Base-by-base conservation (phyloP, 257 asterid genomes). In the Fraxinus americana region DNA sequence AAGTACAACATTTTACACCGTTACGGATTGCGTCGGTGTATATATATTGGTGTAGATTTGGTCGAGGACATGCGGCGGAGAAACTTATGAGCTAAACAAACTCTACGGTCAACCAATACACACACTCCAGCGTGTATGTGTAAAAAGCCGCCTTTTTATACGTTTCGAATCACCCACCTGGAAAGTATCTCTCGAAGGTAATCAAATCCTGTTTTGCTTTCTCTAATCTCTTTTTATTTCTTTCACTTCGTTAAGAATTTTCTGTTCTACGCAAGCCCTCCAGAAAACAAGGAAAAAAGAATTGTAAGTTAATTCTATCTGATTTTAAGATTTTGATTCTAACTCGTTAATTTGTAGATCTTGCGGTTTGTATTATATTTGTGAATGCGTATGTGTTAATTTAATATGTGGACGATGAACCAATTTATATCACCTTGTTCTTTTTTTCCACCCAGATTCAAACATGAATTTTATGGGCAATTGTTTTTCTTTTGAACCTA, bases 11-110 rank as follows among this genome's bases (percentile, higher is more conserved):
- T 43, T 11, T 43, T 11, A 43, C 50, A 11, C 13, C 3, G 48
- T 10, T 13, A 41, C 3, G 3, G 36, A n/a, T 6, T 63, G 34
- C 4, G 69, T 63, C 69, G 9, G 17, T 27, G 17, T 27, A 12
- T 63, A 63, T 61, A 11, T 63, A 12, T 23, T 12, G 69, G 69
- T 29, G 67, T 71, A 66, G 86, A 81, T 81, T 83, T 73, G 38
- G 43, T 78, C 79, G 75, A 83, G 61, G 82, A 81, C 75, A 45
- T 73, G 43, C 63, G 84, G 84, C 85, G 89, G 87, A 86, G 80
- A 81, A 79, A 78, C 39, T 36, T 71, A 57, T 36, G 2, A 67
- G 72, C 43, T 29, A 34, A 59, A 43, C 48, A 34, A 71, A 59
- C 8, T 50, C 8, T 5, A 7, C 67, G 2, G 66, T 57, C 67